These are phyloP conservation scores for Cucurbita argyrosperma DNA, from an alignment of 306 rosid species.

Conservation along the genomic window DNA sequence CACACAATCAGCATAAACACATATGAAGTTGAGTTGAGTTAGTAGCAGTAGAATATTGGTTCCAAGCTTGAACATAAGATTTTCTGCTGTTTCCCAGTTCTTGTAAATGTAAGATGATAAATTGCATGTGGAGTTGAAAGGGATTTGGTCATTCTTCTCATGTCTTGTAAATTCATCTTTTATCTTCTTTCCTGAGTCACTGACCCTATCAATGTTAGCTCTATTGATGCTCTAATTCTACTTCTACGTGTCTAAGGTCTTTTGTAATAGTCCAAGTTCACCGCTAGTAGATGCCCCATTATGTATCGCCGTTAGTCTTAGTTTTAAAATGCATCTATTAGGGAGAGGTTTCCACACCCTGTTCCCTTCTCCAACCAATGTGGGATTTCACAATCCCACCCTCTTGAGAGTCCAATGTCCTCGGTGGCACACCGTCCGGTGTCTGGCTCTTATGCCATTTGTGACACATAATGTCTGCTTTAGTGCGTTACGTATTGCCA, in stretches of 20 bases:
- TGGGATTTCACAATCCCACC: too few relatives aligned
- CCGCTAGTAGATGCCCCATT: too few relatives aligned
- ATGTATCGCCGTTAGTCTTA: too few relatives aligned
- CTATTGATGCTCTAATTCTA: neutral
- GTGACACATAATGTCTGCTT: too few relatives aligned
- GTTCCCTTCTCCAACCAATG: too few relatives aligned
- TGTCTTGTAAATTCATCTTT: constrained; percentile 1
- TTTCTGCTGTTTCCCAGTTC: neutral
- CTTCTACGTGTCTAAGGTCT: neutral
- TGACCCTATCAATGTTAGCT: neutral
- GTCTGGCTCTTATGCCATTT: too few relatives aligned
- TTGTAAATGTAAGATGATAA: neutral
- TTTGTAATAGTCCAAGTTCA: too few relatives aligned
- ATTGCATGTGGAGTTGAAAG: neutral
- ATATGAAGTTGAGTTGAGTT: neutral
- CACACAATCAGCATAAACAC: neutral
- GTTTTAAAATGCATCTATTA: too few relatives aligned
- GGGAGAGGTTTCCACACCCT: too few relatives aligned
- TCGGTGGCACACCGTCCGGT: too few relatives aligned
- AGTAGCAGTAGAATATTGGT: neutral
- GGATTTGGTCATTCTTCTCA: neutral
- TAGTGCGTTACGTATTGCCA: too few relatives aligned
- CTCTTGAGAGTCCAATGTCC: too few relatives aligned
- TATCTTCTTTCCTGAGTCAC: neutral
- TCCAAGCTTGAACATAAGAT: neutral